phyloP scores from a whole-genome alignment of 306 rosid species.

The Sicyos edulis region DNA sequence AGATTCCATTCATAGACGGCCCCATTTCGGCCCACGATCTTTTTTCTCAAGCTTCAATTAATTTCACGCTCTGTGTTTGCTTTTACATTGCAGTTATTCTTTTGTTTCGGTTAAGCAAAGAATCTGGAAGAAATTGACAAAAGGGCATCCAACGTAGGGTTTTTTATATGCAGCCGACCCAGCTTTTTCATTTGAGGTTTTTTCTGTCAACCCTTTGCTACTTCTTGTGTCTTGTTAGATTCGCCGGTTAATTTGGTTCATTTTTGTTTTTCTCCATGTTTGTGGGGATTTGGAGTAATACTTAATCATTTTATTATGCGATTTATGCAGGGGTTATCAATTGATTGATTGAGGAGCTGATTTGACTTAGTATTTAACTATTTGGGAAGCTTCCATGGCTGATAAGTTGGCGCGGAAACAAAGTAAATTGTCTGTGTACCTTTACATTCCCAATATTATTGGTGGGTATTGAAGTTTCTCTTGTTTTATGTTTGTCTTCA shows the following conservation, averaged over 20 bases:
- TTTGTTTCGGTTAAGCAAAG: conserved; percentile 2
- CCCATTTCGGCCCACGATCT: conserved; percentile 8
- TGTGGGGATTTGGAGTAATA: neutral
- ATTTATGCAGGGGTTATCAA: conserved; percentile 13
- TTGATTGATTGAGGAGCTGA: neutral
- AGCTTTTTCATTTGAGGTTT: neutral
- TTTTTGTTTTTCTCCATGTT: neutral
- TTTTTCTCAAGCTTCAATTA: neutral
- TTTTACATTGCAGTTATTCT: conserved; percentile 14
- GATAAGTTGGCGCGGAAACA: conserved; percentile 45
- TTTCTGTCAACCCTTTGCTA: conserved; percentile 8
- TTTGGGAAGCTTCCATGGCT: conserved; percentile 56
- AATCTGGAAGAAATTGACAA: neutral
- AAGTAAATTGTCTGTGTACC: conserved; percentile 66
- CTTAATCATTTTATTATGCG: neutral
- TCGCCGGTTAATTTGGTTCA: neutral
- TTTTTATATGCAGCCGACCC: conserved; percentile 9
- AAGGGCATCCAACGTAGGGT: conserved; percentile 7
- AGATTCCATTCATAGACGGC: neutral
- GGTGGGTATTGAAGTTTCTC: conserved; percentile 48
- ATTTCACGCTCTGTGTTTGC: neutral
- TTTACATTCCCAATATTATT: conserved; percentile 80
- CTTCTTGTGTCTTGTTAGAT: conserved; percentile 2
- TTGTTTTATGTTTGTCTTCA: neutral
- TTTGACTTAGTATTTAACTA: conserved; percentile 28